Conservation (phyloP, 163 green algal species). For the Chlorella variabilis region DNA sequence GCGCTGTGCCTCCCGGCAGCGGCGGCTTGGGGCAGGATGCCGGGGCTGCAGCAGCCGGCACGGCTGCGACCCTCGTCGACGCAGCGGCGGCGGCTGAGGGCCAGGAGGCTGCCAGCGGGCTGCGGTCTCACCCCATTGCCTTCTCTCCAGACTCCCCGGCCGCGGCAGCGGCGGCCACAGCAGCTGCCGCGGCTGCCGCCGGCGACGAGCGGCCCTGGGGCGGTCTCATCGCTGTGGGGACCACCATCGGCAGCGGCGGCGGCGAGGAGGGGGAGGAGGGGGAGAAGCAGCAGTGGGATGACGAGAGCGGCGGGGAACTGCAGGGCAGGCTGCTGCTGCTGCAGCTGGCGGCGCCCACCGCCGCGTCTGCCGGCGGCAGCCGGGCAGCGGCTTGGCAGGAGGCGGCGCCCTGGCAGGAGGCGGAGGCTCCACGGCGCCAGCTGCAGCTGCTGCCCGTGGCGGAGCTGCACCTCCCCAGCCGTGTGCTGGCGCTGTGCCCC, state of each 20-base stretch:
- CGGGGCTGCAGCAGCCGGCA: too few relatives aligned
- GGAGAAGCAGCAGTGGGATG: not conserved
- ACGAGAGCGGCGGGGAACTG: constrained; percentile 1
- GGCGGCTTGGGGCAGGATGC: not conserved
- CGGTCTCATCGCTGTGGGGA: constrained; percentile 14
- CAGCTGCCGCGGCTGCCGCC: not conserved
- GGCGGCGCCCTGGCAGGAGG: not conserved
- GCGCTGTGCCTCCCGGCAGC: too few relatives aligned
- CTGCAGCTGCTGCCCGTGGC: constrained; percentile 19
- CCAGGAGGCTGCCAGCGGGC: not conserved
- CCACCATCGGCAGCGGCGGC: not conserved
- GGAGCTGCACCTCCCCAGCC: constrained; percentile 23
- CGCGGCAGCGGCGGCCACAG: not conserved
- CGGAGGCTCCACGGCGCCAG: not conserved
- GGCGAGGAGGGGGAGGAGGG: not conserved
- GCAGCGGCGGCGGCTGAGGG: not conserved
- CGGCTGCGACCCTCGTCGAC: not conserved
- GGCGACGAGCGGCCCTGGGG: not conserved
- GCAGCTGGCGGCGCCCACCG: not conserved
- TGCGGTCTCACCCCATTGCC: constrained; percentile 23
- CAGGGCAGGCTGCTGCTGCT: constrained; percentile 29
- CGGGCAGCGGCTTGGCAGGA: not conserved
- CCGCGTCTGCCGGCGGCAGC: not conserved
- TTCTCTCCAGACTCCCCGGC: constrained; percentile 4
- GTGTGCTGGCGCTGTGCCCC: constrained; percentile 28